phyloP scores from a whole-genome alignment of 1,284 basidiomycete genomes.

The Volvariella surrecta region DNA sequence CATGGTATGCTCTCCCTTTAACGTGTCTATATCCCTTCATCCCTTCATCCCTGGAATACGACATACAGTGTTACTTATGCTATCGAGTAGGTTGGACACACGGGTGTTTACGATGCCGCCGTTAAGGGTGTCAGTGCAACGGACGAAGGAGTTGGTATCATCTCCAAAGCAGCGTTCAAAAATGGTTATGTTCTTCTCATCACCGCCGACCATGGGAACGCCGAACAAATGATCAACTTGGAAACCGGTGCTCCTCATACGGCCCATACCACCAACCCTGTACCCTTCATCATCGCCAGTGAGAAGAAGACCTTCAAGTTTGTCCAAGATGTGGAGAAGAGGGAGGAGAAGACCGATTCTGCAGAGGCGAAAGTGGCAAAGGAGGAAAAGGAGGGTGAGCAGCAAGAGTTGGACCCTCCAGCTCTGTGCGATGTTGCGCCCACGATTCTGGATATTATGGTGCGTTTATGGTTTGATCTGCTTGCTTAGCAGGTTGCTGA shows the following conservation, averaged over 20 bases:
- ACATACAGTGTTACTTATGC: neutral
- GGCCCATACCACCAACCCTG: constrained; percentile 79
- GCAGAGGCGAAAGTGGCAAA: constrained; percentile 29
- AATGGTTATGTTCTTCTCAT: constrained; percentile 80
- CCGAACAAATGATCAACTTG: constrained; percentile 84
- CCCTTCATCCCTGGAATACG: no score
- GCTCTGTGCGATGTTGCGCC: constrained; percentile 86
- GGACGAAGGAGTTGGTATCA: constrained; percentile 78
- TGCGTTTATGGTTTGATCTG: constrained; percentile 14
- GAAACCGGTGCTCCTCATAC: constrained; percentile 81
- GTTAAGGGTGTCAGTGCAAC: constrained; percentile 79
- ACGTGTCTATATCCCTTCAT: neutral
- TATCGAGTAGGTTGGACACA: constrained; percentile 74
- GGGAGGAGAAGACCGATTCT: constrained; percentile 50
- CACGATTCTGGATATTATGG: constrained; percentile 74
- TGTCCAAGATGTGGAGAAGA: constrained; percentile 31
- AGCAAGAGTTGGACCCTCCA: constrained; percentile 51
- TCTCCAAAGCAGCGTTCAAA: constrained; percentile 78
- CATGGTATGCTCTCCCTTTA: constrained; percentile 48
- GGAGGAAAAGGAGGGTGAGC: constrained; percentile 25
- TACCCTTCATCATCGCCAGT: constrained; percentile 37
- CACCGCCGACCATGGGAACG: constrained; percentile 91
- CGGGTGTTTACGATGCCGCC: constrained; percentile 82
- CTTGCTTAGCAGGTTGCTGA: neutral
- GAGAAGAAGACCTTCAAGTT: constrained; percentile 25